Evolutionary conservation across 2,329 filamentous ascomycete species (phyloP).

Genomic region (Colletotrichum chlorophyti): DNA sequence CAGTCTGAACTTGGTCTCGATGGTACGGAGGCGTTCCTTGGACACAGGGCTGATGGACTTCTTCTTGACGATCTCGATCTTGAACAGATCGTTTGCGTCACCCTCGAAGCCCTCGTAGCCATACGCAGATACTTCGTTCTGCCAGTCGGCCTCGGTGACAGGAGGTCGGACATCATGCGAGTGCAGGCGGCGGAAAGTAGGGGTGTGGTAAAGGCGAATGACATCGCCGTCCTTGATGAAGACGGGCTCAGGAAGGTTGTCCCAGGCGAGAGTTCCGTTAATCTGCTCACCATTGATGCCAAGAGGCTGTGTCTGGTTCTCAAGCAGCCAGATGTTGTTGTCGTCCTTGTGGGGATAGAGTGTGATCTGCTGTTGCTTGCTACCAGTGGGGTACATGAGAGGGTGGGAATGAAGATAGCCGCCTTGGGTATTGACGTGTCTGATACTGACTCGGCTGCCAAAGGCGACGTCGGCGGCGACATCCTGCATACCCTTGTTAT

Average conservation of each 20-base stretch:
- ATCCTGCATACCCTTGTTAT: constrained; percentile 95
- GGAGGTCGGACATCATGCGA: constrained; percentile 93
- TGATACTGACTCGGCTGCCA: constrained; percentile 84
- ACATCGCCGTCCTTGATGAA: constrained; percentile 82
- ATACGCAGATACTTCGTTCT: constrained; percentile 95
- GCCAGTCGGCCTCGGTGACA: constrained; percentile 88
- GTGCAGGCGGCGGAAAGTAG: constrained; percentile 88
- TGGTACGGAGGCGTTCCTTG: constrained; percentile 87
- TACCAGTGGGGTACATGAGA: constrained; percentile 97
- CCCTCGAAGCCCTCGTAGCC: constrained; percentile 97
- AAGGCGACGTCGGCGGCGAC: constrained; percentile 91
- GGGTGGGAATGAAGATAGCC: constrained; percentile 96
- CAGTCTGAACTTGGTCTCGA: constrained; percentile 95
- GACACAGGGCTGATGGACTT: constrained; percentile 80
- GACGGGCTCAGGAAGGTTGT: constrained; percentile 68
- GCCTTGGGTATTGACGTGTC: constrained; percentile 96
- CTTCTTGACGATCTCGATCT: constrained; percentile 91
- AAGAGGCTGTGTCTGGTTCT: constrained; percentile 95
- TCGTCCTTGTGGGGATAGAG: constrained; percentile 99
- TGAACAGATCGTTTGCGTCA: constrained; percentile 96
- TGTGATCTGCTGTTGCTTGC: constrained; percentile 98
- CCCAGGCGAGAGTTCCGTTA: constrained; percentile 85
- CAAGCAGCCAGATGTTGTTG: constrained; percentile 93
- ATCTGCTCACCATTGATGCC: constrained; percentile 77
- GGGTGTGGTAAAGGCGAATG: constrained; percentile 82